Percentiles rank a stretch among this genome's conserved stretches.
These are phyloP conservation scores for Ustilago vetiveriae DNA, from an alignment of 1,284 basidiomycete species.

Conservation along the genomic window DNA sequence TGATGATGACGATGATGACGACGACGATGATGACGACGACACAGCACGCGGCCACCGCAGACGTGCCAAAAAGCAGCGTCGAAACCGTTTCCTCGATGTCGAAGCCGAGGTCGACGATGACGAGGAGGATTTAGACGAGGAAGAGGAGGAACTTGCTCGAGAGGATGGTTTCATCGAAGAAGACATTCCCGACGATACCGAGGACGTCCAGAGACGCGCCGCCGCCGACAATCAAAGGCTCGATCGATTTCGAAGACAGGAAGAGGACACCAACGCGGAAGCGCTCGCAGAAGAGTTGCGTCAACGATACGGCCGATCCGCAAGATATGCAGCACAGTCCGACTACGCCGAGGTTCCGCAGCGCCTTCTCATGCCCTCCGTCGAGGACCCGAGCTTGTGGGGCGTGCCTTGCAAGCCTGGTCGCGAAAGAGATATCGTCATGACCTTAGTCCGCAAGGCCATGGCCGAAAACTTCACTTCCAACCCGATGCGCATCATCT, in stretches of 20 bases:
- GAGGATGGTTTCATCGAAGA: constrained; percentile 79
- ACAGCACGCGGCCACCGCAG: constrained; percentile 37
- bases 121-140: constrained; percentile 66
- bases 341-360: constrained; percentile 85
- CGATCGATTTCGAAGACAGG: constrained; percentile 78
- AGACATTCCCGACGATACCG: constrained; percentile 74
- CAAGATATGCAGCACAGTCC: constrained; percentile 64
- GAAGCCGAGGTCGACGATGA: constrained; percentile 86
- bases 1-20: constrained; percentile 59
- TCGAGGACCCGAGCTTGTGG: constrained; percentile 95
- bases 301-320: constrained; percentile 77
- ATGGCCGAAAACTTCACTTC: constrained; percentile 71
- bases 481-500: constrained; percentile 82
- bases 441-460: constrained; percentile 92
- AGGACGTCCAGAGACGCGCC: constrained; percentile 72
- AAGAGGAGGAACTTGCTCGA: constrained; percentile 65
- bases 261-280: constrained; percentile 84
- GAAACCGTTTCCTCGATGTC: constrained; percentile 88
- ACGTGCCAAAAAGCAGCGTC: constrained; percentile 53
- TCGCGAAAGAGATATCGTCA: constrained; percentile 89
- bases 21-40: constrained; percentile 52
- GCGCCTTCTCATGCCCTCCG: constrained; percentile 93
- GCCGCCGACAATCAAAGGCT: constrained; percentile 79
- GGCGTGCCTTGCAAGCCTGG: constrained; percentile 94
- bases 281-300: constrained; percentile 85